Base-by-base conservation (phyloP, 2,329 filamentous ascomycete species). In the Phialemoniopsis sp. region DNA sequence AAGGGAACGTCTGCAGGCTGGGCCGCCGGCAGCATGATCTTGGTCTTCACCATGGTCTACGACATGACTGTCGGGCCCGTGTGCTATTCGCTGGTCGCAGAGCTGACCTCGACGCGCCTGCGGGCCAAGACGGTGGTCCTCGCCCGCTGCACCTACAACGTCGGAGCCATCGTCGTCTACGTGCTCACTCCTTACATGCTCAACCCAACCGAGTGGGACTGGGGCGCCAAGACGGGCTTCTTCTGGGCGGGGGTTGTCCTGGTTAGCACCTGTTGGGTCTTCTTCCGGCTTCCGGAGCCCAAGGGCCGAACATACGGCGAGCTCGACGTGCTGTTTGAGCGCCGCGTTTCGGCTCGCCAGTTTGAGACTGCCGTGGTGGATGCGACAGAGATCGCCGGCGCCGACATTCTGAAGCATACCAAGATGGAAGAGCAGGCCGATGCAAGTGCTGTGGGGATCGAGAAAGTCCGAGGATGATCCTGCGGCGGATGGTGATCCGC, bases 211-310 rank as follows among this genome's bases (percentile, higher is more conserved):
- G 45, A 29, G 14, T 61, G 59, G 52, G 66, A 64, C 41, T 54
- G 56, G 48, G 62, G 44, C 51, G 70, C 66, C 36, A 63, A 53
- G 61, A 65, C 46, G 56, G 72, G 43, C 2, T 71, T 64, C 42
- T 64, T 70, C 47, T 69, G 66, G 62, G 61, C 55, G 2, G 57
- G 54, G 5, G 62, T 69, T 15, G 41, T 40, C 16, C 38, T 44
- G 13, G 29, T 49, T 7, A 34, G 31, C 15, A 62, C 73, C 5
- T 48, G 66, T 1, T 80, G 76, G 63, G 63, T 68, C 1, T 74
- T 60, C 46, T 73, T 73, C 50, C 70, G 67, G 16, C 53, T 76
- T 7, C 72, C 72, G 5, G 76, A 79, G 53, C 19, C 33, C 9
- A 32, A 29, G 6, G 21, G 21, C 6, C 6, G 21, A 10, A 26